Evolutionary conservation across 1,284 basidiomycete species (phyloP).

Genomic region (Taiwanofungus camphoratus): DNA sequence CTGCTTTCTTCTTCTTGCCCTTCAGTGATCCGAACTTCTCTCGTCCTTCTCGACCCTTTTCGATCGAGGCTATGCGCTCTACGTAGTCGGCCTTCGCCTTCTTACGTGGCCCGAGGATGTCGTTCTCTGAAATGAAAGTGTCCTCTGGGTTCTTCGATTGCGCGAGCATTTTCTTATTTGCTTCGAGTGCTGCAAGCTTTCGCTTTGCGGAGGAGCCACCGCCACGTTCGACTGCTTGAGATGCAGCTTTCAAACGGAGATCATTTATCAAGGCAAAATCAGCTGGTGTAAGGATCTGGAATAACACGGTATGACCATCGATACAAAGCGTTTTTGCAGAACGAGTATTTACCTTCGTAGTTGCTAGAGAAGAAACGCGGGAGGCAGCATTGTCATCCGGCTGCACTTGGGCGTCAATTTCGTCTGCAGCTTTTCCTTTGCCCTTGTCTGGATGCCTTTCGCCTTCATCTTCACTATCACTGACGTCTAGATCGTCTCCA

Average conservation of each 20-base stretch:
- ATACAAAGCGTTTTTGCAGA: background rate
- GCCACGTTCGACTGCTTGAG: slow-evolving; percentile 63
- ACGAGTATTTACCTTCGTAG: slow-evolving; percentile 57
- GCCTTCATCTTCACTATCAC: slow-evolving; percentile 82
- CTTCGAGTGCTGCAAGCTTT: slow-evolving; percentile 77
- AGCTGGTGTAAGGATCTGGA: slow-evolving; percentile 92
- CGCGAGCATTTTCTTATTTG: slow-evolving; percentile 50
- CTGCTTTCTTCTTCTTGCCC: slow-evolving; percentile 83
- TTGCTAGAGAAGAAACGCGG: slow-evolving; percentile 62
- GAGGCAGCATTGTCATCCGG: slow-evolving; percentile 21
- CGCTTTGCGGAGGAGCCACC: slow-evolving; percentile 81
- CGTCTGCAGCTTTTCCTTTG: slow-evolving; percentile 27
- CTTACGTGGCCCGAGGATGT: slow-evolving; percentile 93
- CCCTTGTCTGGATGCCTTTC: slow-evolving; percentile 36
- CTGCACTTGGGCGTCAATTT: slow-evolving; percentile 15
- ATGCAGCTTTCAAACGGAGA: slow-evolving; percentile 80
- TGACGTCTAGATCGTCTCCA: slow-evolving; percentile 69
- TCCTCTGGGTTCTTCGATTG: slow-evolving; percentile 43
- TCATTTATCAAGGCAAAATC: slow-evolving; percentile 95
- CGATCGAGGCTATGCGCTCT: slow-evolving; percentile 88
- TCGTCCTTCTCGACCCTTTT: slow-evolving; percentile 90
- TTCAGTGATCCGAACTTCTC: slow-evolving; percentile 91
- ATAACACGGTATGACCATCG: slow-evolving; percentile 3
- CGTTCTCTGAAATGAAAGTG: slow-evolving; percentile 80
- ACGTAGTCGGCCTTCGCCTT: slow-evolving; percentile 93